These are phyloP conservation scores for Alloteropsis angusta DNA, from an alignment of 202 grass and related monocot species.

Conservation along the genomic window DNA sequence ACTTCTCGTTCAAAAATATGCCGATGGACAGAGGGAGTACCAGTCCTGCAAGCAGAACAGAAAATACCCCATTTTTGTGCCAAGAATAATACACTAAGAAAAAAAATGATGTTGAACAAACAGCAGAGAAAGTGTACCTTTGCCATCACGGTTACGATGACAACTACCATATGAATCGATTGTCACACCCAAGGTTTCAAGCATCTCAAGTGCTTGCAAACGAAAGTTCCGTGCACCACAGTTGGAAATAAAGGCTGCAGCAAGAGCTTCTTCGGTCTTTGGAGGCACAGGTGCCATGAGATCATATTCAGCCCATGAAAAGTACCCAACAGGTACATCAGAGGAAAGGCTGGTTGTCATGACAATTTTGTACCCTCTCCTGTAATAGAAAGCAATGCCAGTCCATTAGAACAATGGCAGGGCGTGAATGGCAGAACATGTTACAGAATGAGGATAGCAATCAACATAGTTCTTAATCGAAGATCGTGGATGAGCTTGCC, in stretches of 20 bases:
- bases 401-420: background rate
- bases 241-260: constrained; percentile 95
- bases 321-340: constrained; percentile 93
- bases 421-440: constrained; percentile 9
- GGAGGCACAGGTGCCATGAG: constrained; percentile 74
- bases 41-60: background rate
- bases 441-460: background rate
- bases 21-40: background rate
- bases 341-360: constrained; percentile 93
- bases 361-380: constrained; percentile 78
- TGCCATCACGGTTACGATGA: constrained; percentile 50
- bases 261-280: constrained; percentile 74
- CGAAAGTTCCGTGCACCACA: constrained; percentile 90
- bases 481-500: background rate
- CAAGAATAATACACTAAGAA: background rate
- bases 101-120: background rate
- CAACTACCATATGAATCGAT: constrained; percentile 77
- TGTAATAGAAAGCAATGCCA: constrained; percentile 28
- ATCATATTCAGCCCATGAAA: constrained; percentile 96
- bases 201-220: constrained; percentile 77
- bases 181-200: constrained; percentile 64
- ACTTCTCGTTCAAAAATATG: background rate
- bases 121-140: constrained; percentile 24
- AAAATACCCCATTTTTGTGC: background rate
- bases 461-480: background rate